Conservation (phyloP, 2,329 filamentous ascomycete genomes). For the Orbilia brochopaga region DNA sequence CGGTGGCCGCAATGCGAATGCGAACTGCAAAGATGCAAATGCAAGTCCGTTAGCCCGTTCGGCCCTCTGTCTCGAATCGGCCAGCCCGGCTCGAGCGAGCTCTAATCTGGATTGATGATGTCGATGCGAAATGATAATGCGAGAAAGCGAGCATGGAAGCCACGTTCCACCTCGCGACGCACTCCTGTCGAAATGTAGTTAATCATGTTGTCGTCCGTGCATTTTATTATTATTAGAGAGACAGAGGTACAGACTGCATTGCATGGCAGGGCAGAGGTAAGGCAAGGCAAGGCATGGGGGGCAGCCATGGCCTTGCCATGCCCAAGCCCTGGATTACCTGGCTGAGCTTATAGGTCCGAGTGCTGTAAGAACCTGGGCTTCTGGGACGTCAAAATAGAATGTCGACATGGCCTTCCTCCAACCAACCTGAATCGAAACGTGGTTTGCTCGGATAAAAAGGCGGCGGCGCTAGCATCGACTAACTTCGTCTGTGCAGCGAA, state of each 20-base stretch:
- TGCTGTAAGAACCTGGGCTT: too few relatives aligned
- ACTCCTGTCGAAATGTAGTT: conserved; percentile 8
- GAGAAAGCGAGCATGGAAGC: conserved; percentile 32
- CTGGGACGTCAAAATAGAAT: conserved; percentile 35
- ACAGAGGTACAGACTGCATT: conserved; percentile 9
- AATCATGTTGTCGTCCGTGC: conserved; percentile 32
- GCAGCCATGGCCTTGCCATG: conserved; percentile 12
- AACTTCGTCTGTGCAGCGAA: conserved; percentile 36
- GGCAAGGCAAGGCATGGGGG: neutral
- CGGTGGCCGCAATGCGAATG: too few relatives aligned
- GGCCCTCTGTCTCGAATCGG: conserved; percentile 32
- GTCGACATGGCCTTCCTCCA: conserved; percentile 24
- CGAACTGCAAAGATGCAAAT: neutral
- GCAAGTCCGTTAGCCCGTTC: neutral
- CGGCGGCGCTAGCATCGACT: conserved; percentile 18
- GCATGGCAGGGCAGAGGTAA: too few relatives aligned
- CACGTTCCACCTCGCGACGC: conserved; percentile 35
- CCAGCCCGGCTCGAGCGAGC: conserved; percentile 24
- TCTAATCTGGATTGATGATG: conserved; percentile 25
- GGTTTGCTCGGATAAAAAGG: conserved; percentile 49
- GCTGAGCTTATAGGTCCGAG: too few relatives aligned
- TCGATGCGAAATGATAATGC: conserved; percentile 29
- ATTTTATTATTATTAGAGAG: conserved; percentile 47
- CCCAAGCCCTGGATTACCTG: too few relatives aligned
- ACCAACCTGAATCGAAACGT: conserved; percentile 28